phyloP scores from a whole-genome alignment of 1,284 basidiomycete species.

The Fistulinella staudtii region DNA sequence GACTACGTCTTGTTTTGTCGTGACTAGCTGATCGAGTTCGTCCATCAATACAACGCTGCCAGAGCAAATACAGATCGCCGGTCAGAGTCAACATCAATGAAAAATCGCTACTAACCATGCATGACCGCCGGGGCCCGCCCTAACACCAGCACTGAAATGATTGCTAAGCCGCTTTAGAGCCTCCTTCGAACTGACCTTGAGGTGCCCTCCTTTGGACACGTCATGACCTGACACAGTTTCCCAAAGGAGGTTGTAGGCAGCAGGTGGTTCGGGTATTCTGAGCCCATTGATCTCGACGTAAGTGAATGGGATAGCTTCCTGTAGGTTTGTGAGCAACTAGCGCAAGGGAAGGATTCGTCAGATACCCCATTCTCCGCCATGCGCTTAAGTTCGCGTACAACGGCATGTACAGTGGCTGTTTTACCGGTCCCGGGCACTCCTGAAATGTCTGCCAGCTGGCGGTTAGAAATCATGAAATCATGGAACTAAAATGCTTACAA shows the following conservation, averaged over 20 bases:
- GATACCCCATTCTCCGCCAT: conserved; percentile 78
- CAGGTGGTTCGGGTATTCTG: conserved; percentile 83
- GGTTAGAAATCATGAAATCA: background rate
- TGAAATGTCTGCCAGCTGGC: conserved; percentile 72
- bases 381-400: conserved; percentile 82
- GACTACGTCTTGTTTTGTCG: conserved; percentile 94
- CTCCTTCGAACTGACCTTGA: conserved; percentile 67
- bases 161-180: conserved; percentile 62
- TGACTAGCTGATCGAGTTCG: conserved; percentile 95
- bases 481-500: conserved; percentile 54
- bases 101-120: conserved; percentile 51
- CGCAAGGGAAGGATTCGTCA: conserved; percentile 9
- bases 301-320: conserved; percentile 92
- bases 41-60: conserved; percentile 94
- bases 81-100: background rate
- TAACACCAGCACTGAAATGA: conserved; percentile 55
- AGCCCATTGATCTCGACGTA: conserved; percentile 99
- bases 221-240: conserved; percentile 80
- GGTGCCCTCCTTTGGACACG: conserved; percentile 53
- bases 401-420: conserved; percentile 94
- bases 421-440: conserved; percentile 98
- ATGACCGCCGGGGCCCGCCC: conserved; percentile 62
- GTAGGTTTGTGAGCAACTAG: conserved; percentile 1
- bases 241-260: conserved; percentile 89
- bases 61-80: background rate